These are phyloP conservation scores for Telopea speciosissima DNA, from an alignment of 177 flowering plant species.

Conservation along the genomic window DNA sequence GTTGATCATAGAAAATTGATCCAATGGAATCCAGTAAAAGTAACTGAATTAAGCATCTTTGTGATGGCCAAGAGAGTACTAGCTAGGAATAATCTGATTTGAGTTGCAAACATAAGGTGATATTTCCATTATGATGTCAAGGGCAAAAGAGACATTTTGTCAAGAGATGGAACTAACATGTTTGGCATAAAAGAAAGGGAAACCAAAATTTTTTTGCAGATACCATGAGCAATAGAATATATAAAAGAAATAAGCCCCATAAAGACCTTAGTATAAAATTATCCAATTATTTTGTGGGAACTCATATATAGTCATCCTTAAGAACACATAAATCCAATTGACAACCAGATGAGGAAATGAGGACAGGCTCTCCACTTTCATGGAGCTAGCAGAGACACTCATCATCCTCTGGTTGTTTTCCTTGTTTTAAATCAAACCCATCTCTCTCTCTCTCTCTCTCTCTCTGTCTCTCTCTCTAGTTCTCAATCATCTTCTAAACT, in stretches of 20 bases:
- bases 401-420: background rate
- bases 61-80: too few relatives aligned
- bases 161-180: constrained; percentile 1
- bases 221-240: background rate
- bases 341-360: constrained; percentile 22
- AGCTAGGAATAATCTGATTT: background rate
- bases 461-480: constrained; percentile 1
- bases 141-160: background rate
- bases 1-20: background rate
- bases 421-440: constrained; percentile 11
- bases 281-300: constrained; percentile 16
- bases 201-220: too few relatives aligned
- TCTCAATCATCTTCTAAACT: background rate
- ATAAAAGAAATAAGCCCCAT: background rate
- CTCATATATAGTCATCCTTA: constrained; percentile 23
- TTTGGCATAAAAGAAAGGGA: constrained; percentile 11
- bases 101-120: background rate
- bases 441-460: background rate
- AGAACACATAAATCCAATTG: constrained; percentile 15
- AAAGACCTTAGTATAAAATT: background rate
- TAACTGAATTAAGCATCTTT: too few relatives aligned
- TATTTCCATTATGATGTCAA: too few relatives aligned
- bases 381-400: constrained; percentile 2
- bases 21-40: too few relatives aligned
- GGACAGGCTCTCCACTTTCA: constrained; percentile 41